A percentile compares a stretch with the other conserved stretches of the same genome.
These are phyloP conservation scores for Sophora flavescens DNA, from an alignment of 306 rosid genomes.

Conservation along the genomic window DNA sequence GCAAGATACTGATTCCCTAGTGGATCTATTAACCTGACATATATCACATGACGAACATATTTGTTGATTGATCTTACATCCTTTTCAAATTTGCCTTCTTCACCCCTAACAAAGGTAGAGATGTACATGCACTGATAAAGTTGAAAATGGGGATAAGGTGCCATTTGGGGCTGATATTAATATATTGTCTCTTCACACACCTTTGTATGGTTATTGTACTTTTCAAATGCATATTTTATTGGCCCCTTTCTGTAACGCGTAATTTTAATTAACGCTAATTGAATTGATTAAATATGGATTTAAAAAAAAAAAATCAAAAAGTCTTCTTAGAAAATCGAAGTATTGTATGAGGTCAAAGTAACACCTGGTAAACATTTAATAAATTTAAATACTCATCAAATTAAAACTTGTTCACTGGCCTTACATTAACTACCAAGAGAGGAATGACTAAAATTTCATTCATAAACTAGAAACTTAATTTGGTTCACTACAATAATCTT, in stretches of 20 bases:
- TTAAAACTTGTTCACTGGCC: too few species aligned
- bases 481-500: too few species aligned
- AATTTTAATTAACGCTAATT: too few species aligned
- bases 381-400: too few species aligned
- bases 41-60: background rate
- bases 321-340: too few species aligned
- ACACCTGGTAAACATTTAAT: too few species aligned
- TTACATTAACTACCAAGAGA: too few species aligned
- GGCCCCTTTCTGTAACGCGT: background rate
- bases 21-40: background rate
- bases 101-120: background rate
- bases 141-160: constrained; percentile 88
- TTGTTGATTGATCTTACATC: constrained; percentile 2
- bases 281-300: too few species aligned
- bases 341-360: too few species aligned
- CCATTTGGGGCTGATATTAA: constrained; percentile 72
- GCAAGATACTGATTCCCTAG: background rate
- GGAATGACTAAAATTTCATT: too few species aligned
- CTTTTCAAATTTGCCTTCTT: background rate
- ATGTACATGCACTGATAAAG: constrained; percentile 70
- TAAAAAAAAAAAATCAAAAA: too few species aligned
- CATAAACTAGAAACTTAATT: too few species aligned
- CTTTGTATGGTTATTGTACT: constrained; percentile 64
- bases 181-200: constrained; percentile 84
- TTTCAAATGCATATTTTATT: background rate